phyloP scores from a whole-genome alignment of 2,329 filamentous ascomycete species.

The Diplodia intermedia region DNA sequence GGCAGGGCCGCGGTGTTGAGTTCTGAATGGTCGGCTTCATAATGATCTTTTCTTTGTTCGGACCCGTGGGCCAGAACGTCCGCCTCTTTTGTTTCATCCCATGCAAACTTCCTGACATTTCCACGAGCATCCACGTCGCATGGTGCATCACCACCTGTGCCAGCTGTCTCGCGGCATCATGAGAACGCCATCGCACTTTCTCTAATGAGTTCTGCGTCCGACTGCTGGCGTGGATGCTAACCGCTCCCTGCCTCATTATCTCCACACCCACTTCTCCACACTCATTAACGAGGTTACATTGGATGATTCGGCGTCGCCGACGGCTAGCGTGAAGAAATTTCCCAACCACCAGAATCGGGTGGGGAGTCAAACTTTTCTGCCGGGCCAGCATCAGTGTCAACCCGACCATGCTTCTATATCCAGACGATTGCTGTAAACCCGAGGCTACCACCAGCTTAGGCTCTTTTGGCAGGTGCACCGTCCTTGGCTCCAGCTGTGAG shows the following conservation, averaged over 20 bases:
- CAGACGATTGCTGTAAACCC: neutral
- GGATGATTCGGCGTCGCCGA: neutral
- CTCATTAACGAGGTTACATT: neutral
- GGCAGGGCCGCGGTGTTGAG: constrained; percentile 4
- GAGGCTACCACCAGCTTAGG: neutral
- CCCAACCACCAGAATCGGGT: neutral
- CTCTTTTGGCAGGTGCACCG: neutral
- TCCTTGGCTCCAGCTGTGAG: neutral
- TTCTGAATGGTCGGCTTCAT: constrained; percentile 6
- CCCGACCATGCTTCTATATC: neutral
- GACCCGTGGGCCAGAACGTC: constrained; percentile 6
- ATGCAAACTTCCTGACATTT: constrained; percentile 24
- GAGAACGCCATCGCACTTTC: neutral
- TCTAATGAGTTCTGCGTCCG: constrained; percentile 11
- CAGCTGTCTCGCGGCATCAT: constrained; percentile 1
- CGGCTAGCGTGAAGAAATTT: neutral
- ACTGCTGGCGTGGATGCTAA: neutral
- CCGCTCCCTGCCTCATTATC: constrained; percentile 5
- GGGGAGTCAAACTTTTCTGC: neutral
- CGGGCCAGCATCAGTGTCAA: neutral
- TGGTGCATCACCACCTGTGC: neutral
- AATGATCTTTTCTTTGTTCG: constrained; percentile 21
- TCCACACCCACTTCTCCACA: constrained; percentile 10
- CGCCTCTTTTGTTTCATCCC: constrained; percentile 24
- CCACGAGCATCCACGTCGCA: constrained; percentile 1